Base-by-base conservation (phyloP, 2,329 filamentous ascomycete species). In the Aspergillus luchuensis region DNA sequence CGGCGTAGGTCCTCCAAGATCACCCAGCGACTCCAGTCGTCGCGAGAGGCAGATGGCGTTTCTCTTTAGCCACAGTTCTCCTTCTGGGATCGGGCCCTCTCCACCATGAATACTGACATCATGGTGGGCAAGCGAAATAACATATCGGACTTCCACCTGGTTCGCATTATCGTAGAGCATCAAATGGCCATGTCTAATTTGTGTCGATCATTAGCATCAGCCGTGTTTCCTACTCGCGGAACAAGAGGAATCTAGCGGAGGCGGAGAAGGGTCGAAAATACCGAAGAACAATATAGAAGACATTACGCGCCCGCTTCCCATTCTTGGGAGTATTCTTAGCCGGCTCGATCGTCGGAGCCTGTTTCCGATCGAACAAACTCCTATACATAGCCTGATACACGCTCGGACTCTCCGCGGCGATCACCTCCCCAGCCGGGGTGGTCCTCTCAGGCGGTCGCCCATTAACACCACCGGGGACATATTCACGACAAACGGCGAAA, bases 351-450 rank as follows among this genome's bases (percentile, higher is more conserved):
- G 80, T 82, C 3, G 84, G 82, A 17, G 77, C 77, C 65, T 82
- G 82, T 70, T 89, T 93, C 70, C 94, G 86, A 69, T 97, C 92
- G 74, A 99, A 98, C 63, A 99, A 89, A 75, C 91, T 97, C 73
- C 92, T 84, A 78, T 99, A 99, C 92, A 99, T 97, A 75, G 90
- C 90, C 83, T 98, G 95, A 77, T 98, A 98, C 39, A 99, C 94
- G 74, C 94, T 97, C 59, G 91, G 92, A 71, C 92, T 96, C 59
- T 92, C 90, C 45, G 90, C 82, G 36, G 89, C 87, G 48, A 95
- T 87, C 15, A 90, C 89, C 59, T 90, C 88, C 17, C 91, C 92
- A 11, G 91, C 86, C 5, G 92, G 91, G 0, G 91, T 94, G 33
- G 88, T 87, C 62, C 92, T 86, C 78, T 97, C 93, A 60, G 94